Evolutionary conservation across 352 stramenopile genomes (phyloP).

Genomic region (Globisporangium irregulare): DNA sequence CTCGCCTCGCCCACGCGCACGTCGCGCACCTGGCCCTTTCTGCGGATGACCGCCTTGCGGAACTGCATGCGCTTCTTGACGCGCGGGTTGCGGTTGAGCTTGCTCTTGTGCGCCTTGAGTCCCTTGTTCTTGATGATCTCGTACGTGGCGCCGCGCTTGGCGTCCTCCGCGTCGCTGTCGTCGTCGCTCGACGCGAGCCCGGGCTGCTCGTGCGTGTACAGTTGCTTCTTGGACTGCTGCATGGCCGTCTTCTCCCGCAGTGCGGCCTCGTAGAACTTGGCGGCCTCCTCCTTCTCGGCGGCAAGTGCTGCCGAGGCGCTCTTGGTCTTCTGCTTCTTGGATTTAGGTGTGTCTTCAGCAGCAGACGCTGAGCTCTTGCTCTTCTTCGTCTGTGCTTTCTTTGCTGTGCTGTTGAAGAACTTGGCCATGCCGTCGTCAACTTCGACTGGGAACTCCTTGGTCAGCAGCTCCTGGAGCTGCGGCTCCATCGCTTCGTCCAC

Average conservation of each 20-base stretch:
- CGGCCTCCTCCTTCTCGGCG: slow-evolving; percentile 53
- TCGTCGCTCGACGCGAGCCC: slow-evolving; percentile 47
- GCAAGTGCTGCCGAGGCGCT: slow-evolving; percentile 28
- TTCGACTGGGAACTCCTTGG: slow-evolving; percentile 55
- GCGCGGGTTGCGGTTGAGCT: slow-evolving; percentile 98
- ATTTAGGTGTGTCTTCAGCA: slow-evolving; percentile 13
- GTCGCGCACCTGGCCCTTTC: slow-evolving; percentile 97
- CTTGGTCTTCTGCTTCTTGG: slow-evolving; percentile 45
- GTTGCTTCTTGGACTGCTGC: slow-evolving; percentile 69
- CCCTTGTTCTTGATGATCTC: slow-evolving; percentile 99
- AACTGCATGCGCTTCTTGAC: slow-evolving; percentile 99
- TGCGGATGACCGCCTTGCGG: slow-evolving; percentile 95
- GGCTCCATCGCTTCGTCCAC: slow-evolving; percentile 55
- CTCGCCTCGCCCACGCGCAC: slow-evolving; percentile 81
- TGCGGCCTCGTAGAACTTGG: slow-evolving; percentile 74
- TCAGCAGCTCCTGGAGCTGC: slow-evolving; percentile 67
- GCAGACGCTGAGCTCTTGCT: slow-evolving; percentile 2
- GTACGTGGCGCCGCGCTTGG: slow-evolving; percentile 90
- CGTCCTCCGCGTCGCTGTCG: slow-evolving; percentile 73
- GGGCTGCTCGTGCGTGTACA: slow-evolving; percentile 74
- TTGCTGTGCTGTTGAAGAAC: slow-evolving; percentile 45
- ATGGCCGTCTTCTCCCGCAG: slow-evolving; percentile 45
- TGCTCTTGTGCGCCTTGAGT: slow-evolving; percentile 97
- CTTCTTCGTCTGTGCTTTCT: slow-evolving; percentile 29
- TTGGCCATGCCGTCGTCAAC: slow-evolving; percentile 60